Conservation (phyloP, 2,329 filamentous ascomycete species). For the Tothia fuscella region DNA sequence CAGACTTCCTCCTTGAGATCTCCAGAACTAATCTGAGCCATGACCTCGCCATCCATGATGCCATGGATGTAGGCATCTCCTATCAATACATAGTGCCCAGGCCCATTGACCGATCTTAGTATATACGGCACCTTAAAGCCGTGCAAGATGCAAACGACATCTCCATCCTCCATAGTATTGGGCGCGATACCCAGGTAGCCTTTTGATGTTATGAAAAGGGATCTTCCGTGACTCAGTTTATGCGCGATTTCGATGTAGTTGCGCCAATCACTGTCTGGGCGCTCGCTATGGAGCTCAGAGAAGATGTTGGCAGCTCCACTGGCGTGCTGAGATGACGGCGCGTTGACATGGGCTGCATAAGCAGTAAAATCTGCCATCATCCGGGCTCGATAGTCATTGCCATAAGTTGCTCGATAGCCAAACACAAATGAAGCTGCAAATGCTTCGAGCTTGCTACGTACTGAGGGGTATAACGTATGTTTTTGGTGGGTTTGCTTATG, state of each 20-base stretch:
- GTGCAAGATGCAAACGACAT: constrained; percentile 1
- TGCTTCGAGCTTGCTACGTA: neutral
- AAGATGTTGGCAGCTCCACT: no score
- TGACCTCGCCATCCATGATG: constrained; percentile 3
- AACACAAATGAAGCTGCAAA: neutral
- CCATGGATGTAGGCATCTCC: constrained; percentile 6
- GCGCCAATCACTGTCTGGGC: neutral
- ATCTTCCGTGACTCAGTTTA: neutral
- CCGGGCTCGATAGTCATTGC: neutral
- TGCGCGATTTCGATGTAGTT: neutral
- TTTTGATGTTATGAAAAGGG: neutral
- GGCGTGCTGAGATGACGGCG: neutral
- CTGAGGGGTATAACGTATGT: neutral
- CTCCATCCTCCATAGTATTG: neutral
- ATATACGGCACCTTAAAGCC: constrained; percentile 7
- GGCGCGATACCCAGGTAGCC: neutral
- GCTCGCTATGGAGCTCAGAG: neutral
- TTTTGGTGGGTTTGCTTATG: neutral
- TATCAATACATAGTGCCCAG: neutral
- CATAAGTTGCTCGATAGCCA: neutral
- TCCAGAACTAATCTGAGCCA: neutral
- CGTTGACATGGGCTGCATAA: neutral
- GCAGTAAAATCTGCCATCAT: neutral
- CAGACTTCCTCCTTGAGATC: neutral
- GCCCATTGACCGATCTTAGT: neutral